Conservation (phyloP, 2,329 filamentous ascomycete species). For the Ambrosiella beaveri region DNA sequence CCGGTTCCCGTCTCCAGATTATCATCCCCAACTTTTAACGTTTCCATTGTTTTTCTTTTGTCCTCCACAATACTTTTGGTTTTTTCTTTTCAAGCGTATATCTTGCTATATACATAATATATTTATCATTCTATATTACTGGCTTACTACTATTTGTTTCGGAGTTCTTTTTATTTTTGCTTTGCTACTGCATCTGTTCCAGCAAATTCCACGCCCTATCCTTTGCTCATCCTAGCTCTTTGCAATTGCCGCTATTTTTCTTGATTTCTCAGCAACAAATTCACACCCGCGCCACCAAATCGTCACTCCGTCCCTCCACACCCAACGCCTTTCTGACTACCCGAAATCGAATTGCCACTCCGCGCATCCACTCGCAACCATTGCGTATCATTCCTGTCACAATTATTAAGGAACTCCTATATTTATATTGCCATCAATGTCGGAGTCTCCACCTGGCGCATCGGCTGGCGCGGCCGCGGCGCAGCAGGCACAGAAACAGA, state of each 20-base stretch:
- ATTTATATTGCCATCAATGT: not conserved
- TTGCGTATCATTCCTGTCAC: not conserved
- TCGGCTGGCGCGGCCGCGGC: not conserved
- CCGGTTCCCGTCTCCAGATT: too few species aligned
- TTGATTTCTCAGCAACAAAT: slow-evolving; percentile 3
- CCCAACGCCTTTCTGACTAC: not conserved
- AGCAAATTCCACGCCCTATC: not conserved
- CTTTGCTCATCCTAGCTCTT: not conserved
- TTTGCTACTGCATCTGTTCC: too few species aligned
- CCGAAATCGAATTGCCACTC: not conserved
- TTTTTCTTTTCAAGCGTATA: too few species aligned
- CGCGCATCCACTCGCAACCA: not conserved
- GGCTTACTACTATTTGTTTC: too few species aligned
- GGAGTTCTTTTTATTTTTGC: too few species aligned
- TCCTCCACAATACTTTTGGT: too few species aligned
- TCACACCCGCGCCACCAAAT: not conserved
- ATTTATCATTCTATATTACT: too few species aligned
- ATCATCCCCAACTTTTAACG: too few species aligned
- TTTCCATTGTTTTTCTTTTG: too few species aligned
- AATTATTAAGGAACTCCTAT: not conserved
- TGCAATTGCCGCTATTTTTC: not conserved
- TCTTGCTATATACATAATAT: too few species aligned
- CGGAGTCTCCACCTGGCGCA: not conserved
- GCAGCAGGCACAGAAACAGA: not conserved
- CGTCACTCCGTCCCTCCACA: not conserved